phyloP scores from a whole-genome alignment of 2,329 filamentous ascomycete species.

The Sporothrix pseudoabietina region DNA sequence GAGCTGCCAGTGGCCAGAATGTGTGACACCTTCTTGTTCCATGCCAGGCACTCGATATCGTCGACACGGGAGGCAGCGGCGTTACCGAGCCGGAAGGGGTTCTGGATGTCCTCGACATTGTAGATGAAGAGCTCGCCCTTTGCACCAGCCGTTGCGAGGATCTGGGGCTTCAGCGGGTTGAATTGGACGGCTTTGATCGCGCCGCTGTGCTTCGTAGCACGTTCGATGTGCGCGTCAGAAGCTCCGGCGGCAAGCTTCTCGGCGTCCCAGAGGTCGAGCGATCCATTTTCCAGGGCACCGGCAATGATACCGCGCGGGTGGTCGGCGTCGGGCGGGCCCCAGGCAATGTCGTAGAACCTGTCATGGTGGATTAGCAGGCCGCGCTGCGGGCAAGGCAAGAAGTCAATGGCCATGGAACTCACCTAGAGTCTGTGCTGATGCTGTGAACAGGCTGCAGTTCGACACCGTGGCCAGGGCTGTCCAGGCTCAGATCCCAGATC shows the following conservation, averaged over 20 bases:
- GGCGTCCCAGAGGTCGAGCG: constrained; percentile 91
- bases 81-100: constrained; percentile 86
- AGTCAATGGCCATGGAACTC: background rate
- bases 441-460: constrained; percentile 85
- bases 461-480: constrained; percentile 71
- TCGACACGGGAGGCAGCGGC: constrained; percentile 79
- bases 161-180: constrained; percentile 88
- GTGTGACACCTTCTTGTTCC: constrained; percentile 97
- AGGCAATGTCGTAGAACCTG: constrained; percentile 97
- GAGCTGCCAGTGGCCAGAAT: constrained; percentile 93
- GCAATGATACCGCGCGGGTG: constrained; percentile 87
- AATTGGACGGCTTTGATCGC: constrained; percentile 95
- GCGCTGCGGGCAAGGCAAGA: constrained; percentile 36
- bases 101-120: constrained; percentile 86
- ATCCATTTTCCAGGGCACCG: constrained; percentile 91
- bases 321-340: constrained; percentile 79
- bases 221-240: constrained; percentile 77
- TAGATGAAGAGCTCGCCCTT: constrained; percentile 97
- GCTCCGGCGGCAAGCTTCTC: constrained; percentile 62
- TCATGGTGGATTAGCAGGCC: constrained; percentile 29
- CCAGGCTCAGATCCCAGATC: constrained; percentile 89
- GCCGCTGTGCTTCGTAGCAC: constrained; percentile 86
- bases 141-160: constrained; percentile 87
- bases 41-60: constrained; percentile 93
- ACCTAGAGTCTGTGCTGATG: constrained; percentile 89